These are phyloP conservation scores for Bipolaris sorokiniana DNA, from an alignment of 2,329 filamentous ascomycete genomes.

Conservation along the genomic window DNA sequence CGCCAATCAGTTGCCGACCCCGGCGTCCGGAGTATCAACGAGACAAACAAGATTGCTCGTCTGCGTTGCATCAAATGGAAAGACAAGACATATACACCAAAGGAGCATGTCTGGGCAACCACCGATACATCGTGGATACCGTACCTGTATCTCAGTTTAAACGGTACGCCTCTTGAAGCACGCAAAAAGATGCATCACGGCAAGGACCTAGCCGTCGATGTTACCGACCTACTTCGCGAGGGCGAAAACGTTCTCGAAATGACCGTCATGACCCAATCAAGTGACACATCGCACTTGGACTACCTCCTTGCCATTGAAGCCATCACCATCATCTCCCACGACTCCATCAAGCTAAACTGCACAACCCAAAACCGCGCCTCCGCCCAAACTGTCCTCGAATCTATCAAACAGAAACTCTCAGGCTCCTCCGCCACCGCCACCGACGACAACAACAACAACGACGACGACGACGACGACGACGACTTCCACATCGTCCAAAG, in stretches of 20 bases:
- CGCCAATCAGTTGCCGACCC: slow-evolving; percentile 33
- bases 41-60: slow-evolving; percentile 68
- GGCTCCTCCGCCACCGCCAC: background rate
- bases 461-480: slow-evolving; percentile 69
- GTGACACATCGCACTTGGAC: slow-evolving; percentile 48
- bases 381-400: slow-evolving; percentile 58
- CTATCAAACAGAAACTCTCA: slow-evolving; percentile 62
- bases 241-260: slow-evolving; percentile 70
- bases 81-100: slow-evolving; percentile 24
- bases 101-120: slow-evolving; percentile 65
- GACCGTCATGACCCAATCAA: slow-evolving; percentile 28
- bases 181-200: slow-evolving; percentile 74
- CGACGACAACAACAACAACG: too few species aligned
- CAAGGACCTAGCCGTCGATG: slow-evolving; percentile 76
- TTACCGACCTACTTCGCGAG: slow-evolving; percentile 64
- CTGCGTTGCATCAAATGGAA: slow-evolving; percentile 67
- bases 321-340: slow-evolving; percentile 61
- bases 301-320: slow-evolving; percentile 74
- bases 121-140: slow-evolving; percentile 73
- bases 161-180: slow-evolving; percentile 60
- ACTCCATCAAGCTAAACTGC: slow-evolving; percentile 44
- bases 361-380: slow-evolving; percentile 44
- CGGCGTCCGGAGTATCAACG: slow-evolving; percentile 45
- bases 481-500: slow-evolving; percentile 52
- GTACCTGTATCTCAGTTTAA: slow-evolving; percentile 71